Conservation (phyloP, 2,329 filamentous ascomycete genomes). For the Claviceps purpurea region DNA sequence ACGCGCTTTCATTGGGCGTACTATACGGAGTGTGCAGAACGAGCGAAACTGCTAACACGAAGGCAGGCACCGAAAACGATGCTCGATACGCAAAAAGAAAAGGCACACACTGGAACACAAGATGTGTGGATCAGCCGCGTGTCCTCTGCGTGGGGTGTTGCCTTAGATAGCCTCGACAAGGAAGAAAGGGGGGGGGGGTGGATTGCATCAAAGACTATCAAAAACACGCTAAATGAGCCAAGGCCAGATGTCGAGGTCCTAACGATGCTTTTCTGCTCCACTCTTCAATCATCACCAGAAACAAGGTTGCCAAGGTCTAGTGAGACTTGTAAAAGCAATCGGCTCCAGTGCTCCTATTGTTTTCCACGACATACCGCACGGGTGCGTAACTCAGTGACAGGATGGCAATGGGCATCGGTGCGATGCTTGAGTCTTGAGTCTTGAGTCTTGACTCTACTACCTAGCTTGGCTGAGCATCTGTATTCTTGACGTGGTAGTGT, state of each 20-base stretch:
- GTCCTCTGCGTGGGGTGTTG: conserved; percentile 2
- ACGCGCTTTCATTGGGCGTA: not conserved
- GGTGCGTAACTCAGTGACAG: not conserved
- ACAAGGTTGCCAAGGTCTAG: not conserved
- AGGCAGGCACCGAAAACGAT: not conserved
- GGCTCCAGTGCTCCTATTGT: not conserved
- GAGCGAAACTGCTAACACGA: not conserved
- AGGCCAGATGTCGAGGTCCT: not conserved
- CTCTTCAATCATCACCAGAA: not conserved
- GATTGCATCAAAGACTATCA: not conserved
- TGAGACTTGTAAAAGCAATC: not conserved
- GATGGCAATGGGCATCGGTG: not conserved
- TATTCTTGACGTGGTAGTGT: too few relatives aligned
- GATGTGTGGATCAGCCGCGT: conserved; percentile 2
- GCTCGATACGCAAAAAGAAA: not conserved
- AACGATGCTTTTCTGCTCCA: conserved; percentile 1
- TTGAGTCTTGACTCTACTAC: not conserved
- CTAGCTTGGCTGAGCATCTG: not conserved
- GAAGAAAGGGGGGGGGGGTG: not conserved
- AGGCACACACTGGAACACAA: not conserved
- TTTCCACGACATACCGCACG: not conserved
- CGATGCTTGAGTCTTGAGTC: not conserved
- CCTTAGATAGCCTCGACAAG: not conserved
- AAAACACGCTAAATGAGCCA: conserved; percentile 1
- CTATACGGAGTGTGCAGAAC: not conserved